phyloP scores from a whole-genome alignment of 441 rosid genomes.

The Gossypium davidsonii region DNA sequence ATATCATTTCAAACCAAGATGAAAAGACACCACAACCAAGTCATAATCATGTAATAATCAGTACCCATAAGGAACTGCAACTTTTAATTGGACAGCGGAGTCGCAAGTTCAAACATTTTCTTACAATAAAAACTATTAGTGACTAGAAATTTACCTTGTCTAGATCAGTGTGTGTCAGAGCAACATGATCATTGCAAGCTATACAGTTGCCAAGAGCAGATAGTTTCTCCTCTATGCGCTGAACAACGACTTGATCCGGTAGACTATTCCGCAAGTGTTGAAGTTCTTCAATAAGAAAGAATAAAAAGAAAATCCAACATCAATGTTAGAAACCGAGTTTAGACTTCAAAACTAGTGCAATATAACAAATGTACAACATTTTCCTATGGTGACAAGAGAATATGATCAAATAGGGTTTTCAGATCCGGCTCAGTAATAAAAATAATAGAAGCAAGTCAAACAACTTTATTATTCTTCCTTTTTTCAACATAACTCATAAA shows the following conservation, averaged over 20 bases:
- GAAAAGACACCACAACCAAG: neutral
- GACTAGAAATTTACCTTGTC: conserved; percentile 46
- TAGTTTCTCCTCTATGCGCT: conserved; percentile 74
- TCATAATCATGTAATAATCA: neutral
- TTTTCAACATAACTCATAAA: neutral
- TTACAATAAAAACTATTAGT: neutral
- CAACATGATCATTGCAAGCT: conserved; percentile 95
- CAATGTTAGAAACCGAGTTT: neutral
- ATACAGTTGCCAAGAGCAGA: conserved; percentile 93
- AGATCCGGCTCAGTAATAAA: neutral
- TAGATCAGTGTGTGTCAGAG: conserved; percentile 91
- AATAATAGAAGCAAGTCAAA: neutral
- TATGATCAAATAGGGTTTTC: neutral
- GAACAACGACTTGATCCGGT: conserved; percentile 85
- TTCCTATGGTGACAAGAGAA: neutral
- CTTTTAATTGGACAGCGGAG: neutral
- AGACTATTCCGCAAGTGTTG: conserved; percentile 89
- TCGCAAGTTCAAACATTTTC: neutral
- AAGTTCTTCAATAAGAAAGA: conserved; percentile 48
- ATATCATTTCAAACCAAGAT: neutral
- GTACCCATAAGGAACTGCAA: neutral
- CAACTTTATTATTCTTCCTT: neutral
- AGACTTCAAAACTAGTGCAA: neutral
- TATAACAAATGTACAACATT: neutral
- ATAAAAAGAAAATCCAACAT: neutral